phyloP scores from a whole-genome alignment of 805 yeast genomes.

The Candida rishiriensis region DNA sequence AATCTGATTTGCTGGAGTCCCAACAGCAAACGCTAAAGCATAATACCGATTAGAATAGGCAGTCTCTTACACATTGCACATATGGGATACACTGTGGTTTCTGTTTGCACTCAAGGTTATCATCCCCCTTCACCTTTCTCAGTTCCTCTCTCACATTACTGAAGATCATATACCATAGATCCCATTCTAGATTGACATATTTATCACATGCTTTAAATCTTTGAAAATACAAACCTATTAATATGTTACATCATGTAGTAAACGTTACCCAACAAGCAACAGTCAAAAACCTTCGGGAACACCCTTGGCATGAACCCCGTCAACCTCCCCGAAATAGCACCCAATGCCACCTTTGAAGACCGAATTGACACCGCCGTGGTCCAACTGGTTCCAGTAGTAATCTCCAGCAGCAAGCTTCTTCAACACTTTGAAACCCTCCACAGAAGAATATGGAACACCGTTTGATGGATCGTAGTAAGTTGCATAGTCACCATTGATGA shows the following conservation, averaged over 20 bases:
- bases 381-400: conserved; percentile 47
- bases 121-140: too few species aligned
- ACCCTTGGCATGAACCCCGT: conserved; percentile 64
- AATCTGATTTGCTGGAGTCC: conserved; percentile 52
- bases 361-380: conserved; percentile 39
- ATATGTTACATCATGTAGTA: too few species aligned
- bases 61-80: too few species aligned
- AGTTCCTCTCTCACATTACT: too few species aligned
- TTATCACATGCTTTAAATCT: too few species aligned
- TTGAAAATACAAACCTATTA: too few species aligned
- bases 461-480: conserved; percentile 83
- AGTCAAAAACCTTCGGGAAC: conserved; percentile 78
- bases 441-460: conserved; percentile 81
- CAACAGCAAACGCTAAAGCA: conserved; percentile 66
- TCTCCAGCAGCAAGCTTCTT: conserved; percentile 54
- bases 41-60: conserved; percentile 25
- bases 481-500: conserved; percentile 74
- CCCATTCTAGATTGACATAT: too few species aligned
- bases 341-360: conserved; percentile 32
- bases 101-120: too few species aligned
- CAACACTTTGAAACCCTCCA: conserved; percentile 68
- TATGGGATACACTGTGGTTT: too few species aligned
- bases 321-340: conserved; percentile 37
- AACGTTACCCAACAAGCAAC: too few species aligned
- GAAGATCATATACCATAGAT: too few species aligned